phyloP scores from a whole-genome alignment of 2,329 filamentous ascomycete genomes.

The Aspergillus transmontanensis region DNA sequence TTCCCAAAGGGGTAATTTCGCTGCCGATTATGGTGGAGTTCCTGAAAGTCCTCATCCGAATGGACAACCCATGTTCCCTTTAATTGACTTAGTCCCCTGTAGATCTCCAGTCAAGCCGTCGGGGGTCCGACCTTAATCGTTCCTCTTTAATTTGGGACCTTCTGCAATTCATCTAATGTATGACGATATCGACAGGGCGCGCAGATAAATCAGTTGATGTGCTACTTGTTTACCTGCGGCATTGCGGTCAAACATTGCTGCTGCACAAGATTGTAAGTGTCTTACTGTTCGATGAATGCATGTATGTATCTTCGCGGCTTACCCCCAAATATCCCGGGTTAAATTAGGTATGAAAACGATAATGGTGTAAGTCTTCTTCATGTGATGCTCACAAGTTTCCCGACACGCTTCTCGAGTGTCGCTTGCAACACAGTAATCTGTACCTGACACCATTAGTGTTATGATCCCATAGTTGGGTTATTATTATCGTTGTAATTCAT shows the following conservation, averaged over 20 bases:
- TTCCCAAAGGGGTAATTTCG: neutral
- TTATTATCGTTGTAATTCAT: neutral
- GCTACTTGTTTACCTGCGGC: neutral
- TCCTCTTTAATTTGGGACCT: neutral
- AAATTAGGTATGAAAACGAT: neutral
- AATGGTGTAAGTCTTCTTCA: neutral
- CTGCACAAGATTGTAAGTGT: too few species aligned
- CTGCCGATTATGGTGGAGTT: neutral
- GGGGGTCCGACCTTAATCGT: neutral
- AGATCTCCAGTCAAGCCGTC: neutral
- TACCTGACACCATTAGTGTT: neutral
- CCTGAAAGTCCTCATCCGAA: neutral
- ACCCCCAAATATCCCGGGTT: neutral
- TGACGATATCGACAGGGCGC: neutral
- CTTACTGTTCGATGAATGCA: neutral
- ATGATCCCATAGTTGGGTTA: too few species aligned
- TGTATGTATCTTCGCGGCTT: neutral
- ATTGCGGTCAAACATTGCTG: neutral
- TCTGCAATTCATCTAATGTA: neutral
- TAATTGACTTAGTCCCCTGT: slow-evolving; percentile 1
- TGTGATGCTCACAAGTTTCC: neutral
- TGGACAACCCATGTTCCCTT: neutral
- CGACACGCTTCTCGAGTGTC: neutral
- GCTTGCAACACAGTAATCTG: neutral
- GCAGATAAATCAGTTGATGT: neutral